These are phyloP conservation scores for Rhodomyrtus psidioides DNA, from an alignment of 441 rosid genomes.

Conservation along the genomic window DNA sequence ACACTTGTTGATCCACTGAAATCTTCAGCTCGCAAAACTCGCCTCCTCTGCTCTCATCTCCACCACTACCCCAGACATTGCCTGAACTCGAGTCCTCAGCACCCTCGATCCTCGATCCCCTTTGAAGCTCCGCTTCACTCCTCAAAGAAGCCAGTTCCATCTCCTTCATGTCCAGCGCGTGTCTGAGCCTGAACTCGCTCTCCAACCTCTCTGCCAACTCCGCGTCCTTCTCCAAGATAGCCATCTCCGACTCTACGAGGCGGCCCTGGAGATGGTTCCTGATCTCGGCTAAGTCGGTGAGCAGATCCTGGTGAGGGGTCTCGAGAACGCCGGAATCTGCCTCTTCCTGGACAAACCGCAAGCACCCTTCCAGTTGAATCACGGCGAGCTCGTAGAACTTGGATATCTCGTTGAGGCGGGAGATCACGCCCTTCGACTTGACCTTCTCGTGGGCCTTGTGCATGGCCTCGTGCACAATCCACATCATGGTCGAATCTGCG, in stretches of 20 bases:
- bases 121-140: constrained; percentile 31
- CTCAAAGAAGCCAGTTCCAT: constrained; percentile 50
- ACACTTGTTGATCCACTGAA: constrained; percentile 67
- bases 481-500: constrained; percentile 80
- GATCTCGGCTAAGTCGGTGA: constrained; percentile 51
- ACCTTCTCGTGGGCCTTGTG: constrained; percentile 71
- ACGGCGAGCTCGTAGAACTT: constrained; percentile 79
- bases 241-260: constrained; percentile 50
- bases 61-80: background rate
- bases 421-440: constrained; percentile 53
- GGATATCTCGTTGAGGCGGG: constrained; percentile 65
- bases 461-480: constrained; percentile 67
- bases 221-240: constrained; percentile 64
- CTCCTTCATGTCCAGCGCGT: constrained; percentile 45
- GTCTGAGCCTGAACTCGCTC: constrained; percentile 45
- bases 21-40: constrained; percentile 55
- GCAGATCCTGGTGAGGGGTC: constrained; percentile 43
- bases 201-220: constrained; percentile 43
- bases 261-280: constrained; percentile 70
- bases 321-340: constrained; percentile 35
- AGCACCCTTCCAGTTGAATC: constrained; percentile 67
- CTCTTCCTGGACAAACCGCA: constrained; percentile 64
- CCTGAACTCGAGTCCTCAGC: constrained; percentile 10
- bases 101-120: constrained; percentile 13
- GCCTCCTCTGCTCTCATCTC: constrained; percentile 25